A percentile compares a stretch with the other conserved stretches of the same genome.
Evolutionary conservation across 768 basidiomycete species (phyloP).

Genomic region (Chalciporus pseudorubinellus): DNA sequence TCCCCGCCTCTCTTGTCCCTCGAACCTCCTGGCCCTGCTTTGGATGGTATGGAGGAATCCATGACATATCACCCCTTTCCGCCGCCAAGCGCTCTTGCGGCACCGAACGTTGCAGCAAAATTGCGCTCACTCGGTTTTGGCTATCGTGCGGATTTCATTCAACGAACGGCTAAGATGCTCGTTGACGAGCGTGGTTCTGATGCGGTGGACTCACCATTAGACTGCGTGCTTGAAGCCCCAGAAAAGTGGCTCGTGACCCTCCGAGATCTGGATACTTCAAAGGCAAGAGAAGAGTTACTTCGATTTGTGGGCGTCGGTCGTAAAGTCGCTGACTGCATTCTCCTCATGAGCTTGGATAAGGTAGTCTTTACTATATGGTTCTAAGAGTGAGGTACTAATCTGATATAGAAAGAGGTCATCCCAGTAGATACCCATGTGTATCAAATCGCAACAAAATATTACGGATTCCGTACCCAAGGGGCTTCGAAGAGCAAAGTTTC

Average conservation of each 20-base stretch:
- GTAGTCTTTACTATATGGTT: conserved; percentile 37
- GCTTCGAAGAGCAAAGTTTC: conserved; percentile 43
- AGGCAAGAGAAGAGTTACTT: conserved; percentile 73
- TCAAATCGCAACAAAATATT: conserved; percentile 82
- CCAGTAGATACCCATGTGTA: conserved; percentile 96
- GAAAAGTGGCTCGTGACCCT: conserved; percentile 62
- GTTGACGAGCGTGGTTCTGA: conserved; percentile 48
- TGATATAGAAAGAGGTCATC: conserved; percentile 70
- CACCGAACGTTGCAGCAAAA: conserved; percentile 52
- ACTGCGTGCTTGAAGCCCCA: conserved; percentile 40
- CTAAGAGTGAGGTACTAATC: conserved; percentile 5
- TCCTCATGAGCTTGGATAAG: conserved; percentile 92
- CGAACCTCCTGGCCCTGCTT: conserved; percentile 26
- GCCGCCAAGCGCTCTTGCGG: conserved; percentile 62
- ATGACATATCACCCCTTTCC: conserved; percentile 80
- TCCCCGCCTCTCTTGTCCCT: conserved; percentile 65
- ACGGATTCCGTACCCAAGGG: conserved; percentile 54
- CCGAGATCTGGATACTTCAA: conserved; percentile 45
- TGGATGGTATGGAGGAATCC: conserved; percentile 34
- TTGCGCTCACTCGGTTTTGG: conserved; percentile 91
- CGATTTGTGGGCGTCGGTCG: conserved; percentile 89
- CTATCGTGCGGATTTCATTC: conserved; percentile 90
- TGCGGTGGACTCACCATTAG: not conserved
- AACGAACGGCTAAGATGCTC: conserved; percentile 77
- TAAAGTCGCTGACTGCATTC: conserved; percentile 94